These are phyloP conservation scores for Fomitopsis pulvina DNA, from an alignment of 768 basidiomycete species.

Conservation along the genomic window DNA sequence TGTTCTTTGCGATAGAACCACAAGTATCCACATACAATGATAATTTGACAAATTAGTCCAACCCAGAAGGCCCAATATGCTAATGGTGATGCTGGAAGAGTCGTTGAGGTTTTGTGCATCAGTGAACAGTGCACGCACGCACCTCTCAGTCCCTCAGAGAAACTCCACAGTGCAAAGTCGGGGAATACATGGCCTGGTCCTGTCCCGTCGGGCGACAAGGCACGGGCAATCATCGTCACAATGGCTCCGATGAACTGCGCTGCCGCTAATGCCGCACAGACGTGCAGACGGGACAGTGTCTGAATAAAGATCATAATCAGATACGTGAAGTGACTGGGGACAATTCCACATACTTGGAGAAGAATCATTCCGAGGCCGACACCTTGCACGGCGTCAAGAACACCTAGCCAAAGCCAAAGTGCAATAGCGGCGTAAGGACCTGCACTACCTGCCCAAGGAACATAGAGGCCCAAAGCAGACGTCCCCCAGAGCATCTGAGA, in stretches of 20 bases:
- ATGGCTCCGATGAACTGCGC: constrained; percentile 86
- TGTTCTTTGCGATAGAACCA: constrained; percentile 98
- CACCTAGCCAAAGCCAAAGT: constrained; percentile 94
- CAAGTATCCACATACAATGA: constrained; percentile 90
- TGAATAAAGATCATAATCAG: constrained; percentile 12
- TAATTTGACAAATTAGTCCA: constrained; percentile 68
- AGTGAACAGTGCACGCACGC: constrained; percentile 15
- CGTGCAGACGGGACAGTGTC: constrained; percentile 90
- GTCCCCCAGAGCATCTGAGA: constrained; percentile 88
- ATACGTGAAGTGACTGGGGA: background rate
- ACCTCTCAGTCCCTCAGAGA: constrained; percentile 61
- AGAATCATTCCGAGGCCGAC: constrained; percentile 91
- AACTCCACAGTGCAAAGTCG: constrained; percentile 87
- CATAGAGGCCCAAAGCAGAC: constrained; percentile 85
- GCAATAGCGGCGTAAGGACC: constrained; percentile 89
- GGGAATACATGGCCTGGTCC: constrained; percentile 91
- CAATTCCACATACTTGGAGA: constrained; percentile 41
- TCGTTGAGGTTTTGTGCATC: constrained; percentile 6
- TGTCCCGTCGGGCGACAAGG: constrained; percentile 83
- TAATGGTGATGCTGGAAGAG: constrained; percentile 61
- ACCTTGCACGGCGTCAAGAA: constrained; percentile 90
- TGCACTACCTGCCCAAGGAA: constrained; percentile 83
- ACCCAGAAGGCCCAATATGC: constrained; percentile 85
- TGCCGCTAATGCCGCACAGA: constrained; percentile 88
- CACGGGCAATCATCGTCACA: constrained; percentile 90